phyloP scores from a whole-genome alignment of 2,329 filamentous ascomycete genomes.

The Didymella segeticola region DNA sequence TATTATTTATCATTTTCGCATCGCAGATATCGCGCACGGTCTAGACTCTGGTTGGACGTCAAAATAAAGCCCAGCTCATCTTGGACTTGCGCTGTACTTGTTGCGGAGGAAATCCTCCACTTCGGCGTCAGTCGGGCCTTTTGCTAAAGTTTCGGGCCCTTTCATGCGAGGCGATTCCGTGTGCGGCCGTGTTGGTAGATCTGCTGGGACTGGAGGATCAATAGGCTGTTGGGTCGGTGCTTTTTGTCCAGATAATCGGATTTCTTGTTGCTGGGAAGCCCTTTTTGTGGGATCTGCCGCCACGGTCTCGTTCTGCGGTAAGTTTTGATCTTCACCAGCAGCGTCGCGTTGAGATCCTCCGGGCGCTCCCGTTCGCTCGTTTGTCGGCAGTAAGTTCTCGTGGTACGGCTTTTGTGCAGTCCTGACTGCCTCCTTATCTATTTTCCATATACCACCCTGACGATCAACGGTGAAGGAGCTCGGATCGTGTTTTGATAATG shows the following conservation, averaged over 20 bases:
- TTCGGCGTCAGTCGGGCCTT: conserved; percentile 24
- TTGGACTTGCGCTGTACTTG: conserved; percentile 22
- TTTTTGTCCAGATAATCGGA: conserved; percentile 3
- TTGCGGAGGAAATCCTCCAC: conserved; percentile 32
- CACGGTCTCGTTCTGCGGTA: conserved; percentile 1
- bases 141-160: not conserved
- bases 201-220: conserved; percentile 5
- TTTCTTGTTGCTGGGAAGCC: not conserved
- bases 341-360: not conserved
- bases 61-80: conserved; percentile 4
- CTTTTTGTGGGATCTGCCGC: not conserved
- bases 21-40: not conserved
- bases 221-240: conserved; percentile 6
- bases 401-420: conserved; percentile 39
- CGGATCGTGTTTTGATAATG: conserved; percentile 27
- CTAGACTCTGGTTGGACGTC: too few relatives aligned
- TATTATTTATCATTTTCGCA: not conserved
- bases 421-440: conserved; percentile 31
- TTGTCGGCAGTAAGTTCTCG: conserved; percentile 36
- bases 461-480: conserved; percentile 33
- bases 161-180: not conserved
- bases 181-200: conserved; percentile 1
- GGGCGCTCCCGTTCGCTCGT: conserved; percentile 18
- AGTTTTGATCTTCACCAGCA: not conserved
- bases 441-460: conserved; percentile 43